Conservation (phyloP, 1,139 yeast species). For the Groenewaldozyma auringiensis region DNA sequence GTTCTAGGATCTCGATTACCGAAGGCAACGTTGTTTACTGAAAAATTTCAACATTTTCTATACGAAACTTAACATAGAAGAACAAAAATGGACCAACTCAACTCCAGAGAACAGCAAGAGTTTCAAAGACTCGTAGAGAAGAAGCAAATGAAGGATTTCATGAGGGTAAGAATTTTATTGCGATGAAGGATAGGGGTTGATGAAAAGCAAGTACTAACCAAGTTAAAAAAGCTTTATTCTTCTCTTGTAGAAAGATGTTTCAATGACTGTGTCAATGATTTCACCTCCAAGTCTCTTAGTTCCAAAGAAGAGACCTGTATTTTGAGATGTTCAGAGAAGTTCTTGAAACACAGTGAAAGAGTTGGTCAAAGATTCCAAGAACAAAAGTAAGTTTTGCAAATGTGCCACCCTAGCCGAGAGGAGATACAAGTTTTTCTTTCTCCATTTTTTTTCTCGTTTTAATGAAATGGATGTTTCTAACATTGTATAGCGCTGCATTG, state of each 20-base stretch:
- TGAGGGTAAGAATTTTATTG: conserved; percentile 56
- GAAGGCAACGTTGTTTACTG: no score
- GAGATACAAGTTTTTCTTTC: neutral
- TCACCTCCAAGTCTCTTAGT: conserved; percentile 84
- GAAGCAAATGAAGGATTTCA: conserved; percentile 98
- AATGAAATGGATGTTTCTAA: conserved; percentile 6
- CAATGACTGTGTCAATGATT: conserved; percentile 94
- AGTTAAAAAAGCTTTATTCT: conserved; percentile 51
- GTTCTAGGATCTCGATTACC: no score
- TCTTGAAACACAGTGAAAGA: conserved; percentile 95
- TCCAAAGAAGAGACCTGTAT: conserved; percentile 80
- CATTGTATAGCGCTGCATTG: conserved; percentile 19
- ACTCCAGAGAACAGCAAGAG: conserved; percentile 92
- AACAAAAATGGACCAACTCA: conserved; percentile 35
- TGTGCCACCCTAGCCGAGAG: neutral
- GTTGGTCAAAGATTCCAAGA: conserved; percentile 99
- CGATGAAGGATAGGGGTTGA: neutral
- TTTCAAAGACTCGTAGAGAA: conserved; percentile 92
- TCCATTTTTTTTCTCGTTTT: neutral
- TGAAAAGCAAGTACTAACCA: neutral
- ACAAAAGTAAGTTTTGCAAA: conserved; percentile 50
- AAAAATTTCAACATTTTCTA: neutral
- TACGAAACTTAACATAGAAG: neutral
- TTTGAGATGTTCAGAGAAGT: conserved; percentile 90
- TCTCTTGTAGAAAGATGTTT: conserved; percentile 94